Evolutionary conservation across 148 eudicot genomes (phyloP).

Genomic region (Dysphania ambrosioides): DNA sequence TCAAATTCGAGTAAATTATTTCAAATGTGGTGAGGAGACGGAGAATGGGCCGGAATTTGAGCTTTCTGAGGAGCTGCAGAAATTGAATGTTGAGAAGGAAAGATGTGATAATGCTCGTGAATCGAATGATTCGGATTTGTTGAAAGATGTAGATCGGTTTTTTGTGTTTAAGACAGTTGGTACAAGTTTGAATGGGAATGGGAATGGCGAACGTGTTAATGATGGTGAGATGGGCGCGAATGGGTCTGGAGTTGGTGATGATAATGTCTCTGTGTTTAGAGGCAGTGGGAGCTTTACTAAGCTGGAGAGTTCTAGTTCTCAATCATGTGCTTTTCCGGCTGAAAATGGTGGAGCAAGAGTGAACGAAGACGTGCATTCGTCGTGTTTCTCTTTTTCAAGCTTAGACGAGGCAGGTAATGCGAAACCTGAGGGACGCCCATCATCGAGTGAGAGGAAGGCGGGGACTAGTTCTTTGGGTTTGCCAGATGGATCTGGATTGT

Average conservation of each 20-base stretch:
- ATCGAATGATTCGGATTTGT: slow-evolving; percentile 13
- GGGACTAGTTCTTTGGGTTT: slow-evolving; percentile 30
- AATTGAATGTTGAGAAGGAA: slow-evolving; percentile 41
- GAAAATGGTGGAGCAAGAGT: slow-evolving; percentile 27
- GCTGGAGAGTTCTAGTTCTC: slow-evolving; percentile 25
- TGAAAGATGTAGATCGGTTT: slow-evolving; percentile 11
- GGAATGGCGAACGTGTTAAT: slow-evolving; percentile 12
- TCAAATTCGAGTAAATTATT: slow-evolving; percentile 4
- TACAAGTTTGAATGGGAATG: slow-evolving; percentile 20
- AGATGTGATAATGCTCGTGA: slow-evolving; percentile 18
- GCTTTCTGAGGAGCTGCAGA: slow-evolving; percentile 53
- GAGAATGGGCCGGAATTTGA: slow-evolving; percentile 29
- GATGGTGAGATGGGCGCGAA: slow-evolving; percentile 26
- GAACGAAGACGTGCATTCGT: slow-evolving; percentile 18
- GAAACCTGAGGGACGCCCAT: slow-evolving; percentile 28
- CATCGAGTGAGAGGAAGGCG: slow-evolving; percentile 32
- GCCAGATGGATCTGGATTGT: slow-evolving; percentile 21
- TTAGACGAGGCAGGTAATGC: slow-evolving; percentile 28
- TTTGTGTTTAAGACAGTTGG: slow-evolving; percentile 46
- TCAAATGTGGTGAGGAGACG: slow-evolving; percentile 8
- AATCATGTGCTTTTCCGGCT: slow-evolving; percentile 28
- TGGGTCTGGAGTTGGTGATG: slow-evolving; percentile 16
- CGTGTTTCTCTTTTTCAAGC: slow-evolving; percentile 30
- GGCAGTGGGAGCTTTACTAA: slow-evolving; percentile 12
- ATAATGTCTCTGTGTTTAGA: slow-evolving; percentile 38